These are phyloP conservation scores for Apiotrichum sp. DNA, from an alignment of 1,284 basidiomycete species.

Conservation along the genomic window DNA sequence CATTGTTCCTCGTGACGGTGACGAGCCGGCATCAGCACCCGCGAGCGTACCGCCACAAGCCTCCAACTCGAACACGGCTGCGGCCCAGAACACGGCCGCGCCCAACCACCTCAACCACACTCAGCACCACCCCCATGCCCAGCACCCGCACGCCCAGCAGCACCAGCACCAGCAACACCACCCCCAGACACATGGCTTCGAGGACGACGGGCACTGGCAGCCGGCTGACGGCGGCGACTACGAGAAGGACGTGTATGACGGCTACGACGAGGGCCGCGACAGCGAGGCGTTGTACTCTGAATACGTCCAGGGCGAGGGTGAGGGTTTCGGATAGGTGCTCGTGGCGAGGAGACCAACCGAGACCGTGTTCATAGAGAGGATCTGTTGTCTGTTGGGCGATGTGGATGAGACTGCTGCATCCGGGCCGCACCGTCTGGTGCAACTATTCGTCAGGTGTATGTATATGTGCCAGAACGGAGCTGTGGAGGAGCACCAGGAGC, in stretches of 20 bases:
- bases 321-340: conserved; percentile 9
- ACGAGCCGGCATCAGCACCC: conserved; percentile 11
- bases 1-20: conserved; percentile 78
- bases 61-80: not conserved
- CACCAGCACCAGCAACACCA: not conserved
- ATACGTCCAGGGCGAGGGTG: conserved; percentile 18
- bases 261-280: conserved; percentile 6
- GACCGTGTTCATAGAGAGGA: too few species aligned
- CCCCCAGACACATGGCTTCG: not conserved
- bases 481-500: too few species aligned
- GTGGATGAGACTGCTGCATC: too few species aligned
- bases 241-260: conserved; percentile 7
- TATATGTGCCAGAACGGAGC: not conserved
- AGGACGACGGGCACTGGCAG: not conserved
- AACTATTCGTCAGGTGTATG: not conserved
- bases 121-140: not conserved
- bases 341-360: too few species aligned
- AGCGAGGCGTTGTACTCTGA: conserved; percentile 17
- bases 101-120: not conserved
- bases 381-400: too few species aligned
- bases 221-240: not conserved
- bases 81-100: not conserved
- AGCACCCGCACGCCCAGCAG: not conserved
- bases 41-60: conserved; percentile 1
- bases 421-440: too few species aligned